Conservation (phyloP, 768 basidiomycete genomes). For the Lepiota subincarnata region DNA sequence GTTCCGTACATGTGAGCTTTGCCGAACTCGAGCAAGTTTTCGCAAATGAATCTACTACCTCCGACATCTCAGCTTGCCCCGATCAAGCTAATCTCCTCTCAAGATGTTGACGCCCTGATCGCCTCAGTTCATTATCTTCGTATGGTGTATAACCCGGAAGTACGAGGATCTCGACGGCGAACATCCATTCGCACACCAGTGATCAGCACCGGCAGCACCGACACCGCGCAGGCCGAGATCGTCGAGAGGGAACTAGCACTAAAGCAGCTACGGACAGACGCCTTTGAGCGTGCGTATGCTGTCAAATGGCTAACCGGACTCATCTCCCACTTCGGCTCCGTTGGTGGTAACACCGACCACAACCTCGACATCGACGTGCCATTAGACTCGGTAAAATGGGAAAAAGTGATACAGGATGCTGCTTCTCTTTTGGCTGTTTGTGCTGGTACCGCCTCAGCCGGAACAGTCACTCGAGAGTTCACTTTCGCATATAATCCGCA, state of each 20-base stretch:
- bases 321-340: slow-evolving; percentile 35
- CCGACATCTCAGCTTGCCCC: slow-evolving; percentile 56
- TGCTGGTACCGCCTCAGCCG: slow-evolving; percentile 61
- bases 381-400: slow-evolving; percentile 14
- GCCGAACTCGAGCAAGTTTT: neutral
- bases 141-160: slow-evolving; percentile 54
- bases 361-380: neutral
- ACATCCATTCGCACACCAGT: neutral
- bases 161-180: slow-evolving; percentile 54
- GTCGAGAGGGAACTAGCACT: neutral
- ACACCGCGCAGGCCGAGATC: neutral
- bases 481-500: slow-evolving; percentile 29
- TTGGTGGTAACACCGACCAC: slow-evolving; percentile 13
- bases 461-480: slow-evolving; percentile 50
- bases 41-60: slow-evolving; percentile 18
- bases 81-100: slow-evolving; percentile 38
- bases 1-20: too few species aligned
- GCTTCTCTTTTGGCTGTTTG: slow-evolving; percentile 62
- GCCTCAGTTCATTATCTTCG: slow-evolving; percentile 47
- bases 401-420: slow-evolving; percentile 46
- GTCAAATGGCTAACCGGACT: slow-evolving; percentile 74
- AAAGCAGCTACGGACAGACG: slow-evolving; percentile 44
- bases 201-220: neutral
- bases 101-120: slow-evolving; percentile 33
- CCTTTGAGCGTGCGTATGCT: slow-evolving; percentile 66